Conservation (phyloP, 768 basidiomycete genomes). For the Flagelloscypha sp. region DNA sequence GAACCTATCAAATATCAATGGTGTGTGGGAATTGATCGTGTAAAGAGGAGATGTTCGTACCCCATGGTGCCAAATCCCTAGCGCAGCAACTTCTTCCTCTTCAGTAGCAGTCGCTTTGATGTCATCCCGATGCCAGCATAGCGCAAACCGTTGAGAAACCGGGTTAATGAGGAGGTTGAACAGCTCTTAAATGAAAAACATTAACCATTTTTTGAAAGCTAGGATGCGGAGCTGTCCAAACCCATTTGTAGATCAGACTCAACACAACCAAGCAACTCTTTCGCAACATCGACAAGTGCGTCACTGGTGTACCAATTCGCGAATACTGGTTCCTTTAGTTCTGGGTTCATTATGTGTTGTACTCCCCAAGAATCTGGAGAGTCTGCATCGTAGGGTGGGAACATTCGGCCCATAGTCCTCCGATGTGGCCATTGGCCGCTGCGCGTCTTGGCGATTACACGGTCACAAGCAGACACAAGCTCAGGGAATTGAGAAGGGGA, state of each 20-base stretch:
- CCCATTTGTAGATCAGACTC: constrained; percentile 66
- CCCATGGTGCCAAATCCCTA: constrained; percentile 56
- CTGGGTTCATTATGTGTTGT: constrained; percentile 78
- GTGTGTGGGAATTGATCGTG: neutral
- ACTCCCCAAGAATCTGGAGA: constrained; percentile 73
- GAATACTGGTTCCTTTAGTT: constrained; percentile 48
- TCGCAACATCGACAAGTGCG: constrained; percentile 33
- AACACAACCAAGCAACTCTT: constrained; percentile 45
- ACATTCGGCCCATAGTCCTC: constrained; percentile 70
- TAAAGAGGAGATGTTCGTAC: too few relatives aligned
- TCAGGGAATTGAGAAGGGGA: constrained; percentile 25
- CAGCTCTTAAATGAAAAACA: constrained; percentile 36
- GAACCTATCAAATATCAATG: constrained; percentile 35
- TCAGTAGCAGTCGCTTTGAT: constrained; percentile 46
- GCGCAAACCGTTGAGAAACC: constrained; percentile 50
- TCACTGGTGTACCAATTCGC: constrained; percentile 61
- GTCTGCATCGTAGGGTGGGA: constrained; percentile 58
- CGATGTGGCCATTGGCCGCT: constrained; percentile 55
- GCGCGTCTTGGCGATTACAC: constrained; percentile 45
- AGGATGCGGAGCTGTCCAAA: constrained; percentile 14
- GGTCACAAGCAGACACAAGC: constrained; percentile 44
- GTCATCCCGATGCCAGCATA: constrained; percentile 79
- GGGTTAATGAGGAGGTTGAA: constrained; percentile 77
- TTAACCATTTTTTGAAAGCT: neutral
- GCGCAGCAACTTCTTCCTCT: constrained; percentile 52